Evolutionary conservation across 495 filamentous ascomycete genomes (phyloP), one percentile per base, ranked within the genome.

Genomic region (Aspergillus mulundensis): DNA sequence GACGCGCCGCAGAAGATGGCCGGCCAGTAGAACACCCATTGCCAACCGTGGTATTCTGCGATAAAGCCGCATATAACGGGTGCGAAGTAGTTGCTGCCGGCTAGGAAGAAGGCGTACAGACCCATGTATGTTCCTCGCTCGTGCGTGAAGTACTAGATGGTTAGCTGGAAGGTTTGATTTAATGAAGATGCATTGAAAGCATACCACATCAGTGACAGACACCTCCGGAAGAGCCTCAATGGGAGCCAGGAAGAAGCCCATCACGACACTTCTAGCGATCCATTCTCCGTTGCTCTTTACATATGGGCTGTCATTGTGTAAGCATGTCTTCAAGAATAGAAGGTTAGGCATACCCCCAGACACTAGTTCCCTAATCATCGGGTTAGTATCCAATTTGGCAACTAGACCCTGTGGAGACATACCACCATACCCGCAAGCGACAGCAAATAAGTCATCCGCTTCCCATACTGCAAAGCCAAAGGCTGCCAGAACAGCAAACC

Each of bases 401-500:
- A 28, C 4, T 28, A 4, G 34, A 40, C 5, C 14, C n/a, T 40
- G n/a, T 18, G 11, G 28, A 16, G 11, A 56, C 71, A 64, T 54
- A 74, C 77, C 61, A 80, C 55, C 28, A 77, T 76, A 15, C 80
- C 84, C n/a, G 79, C 65, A 52, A 84, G 71, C 5, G 80, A 84
- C 39, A 83, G 34, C 7, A 88, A 61, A 65, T 84, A 87, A 1
- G 82, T 80, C 43, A 81, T 70, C n/a, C 85, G 74, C 66, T 86
- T 87, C 32, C 85, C 85, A 71, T 81, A 87, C 55, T 85, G 79
- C 54, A 87, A 65, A 0, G 85, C 82, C 43, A 87, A 77, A 0
- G 84, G 84, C 66, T 88, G 85, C 86, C 85, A 88, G 62, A 87
- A 82, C 3, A 88, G 63, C 51, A 84, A 74, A 0, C 83, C 82